phyloP scores from a whole-genome alignment of 2,329 filamentous ascomycete genomes.

The Penicillium freii region DNA sequence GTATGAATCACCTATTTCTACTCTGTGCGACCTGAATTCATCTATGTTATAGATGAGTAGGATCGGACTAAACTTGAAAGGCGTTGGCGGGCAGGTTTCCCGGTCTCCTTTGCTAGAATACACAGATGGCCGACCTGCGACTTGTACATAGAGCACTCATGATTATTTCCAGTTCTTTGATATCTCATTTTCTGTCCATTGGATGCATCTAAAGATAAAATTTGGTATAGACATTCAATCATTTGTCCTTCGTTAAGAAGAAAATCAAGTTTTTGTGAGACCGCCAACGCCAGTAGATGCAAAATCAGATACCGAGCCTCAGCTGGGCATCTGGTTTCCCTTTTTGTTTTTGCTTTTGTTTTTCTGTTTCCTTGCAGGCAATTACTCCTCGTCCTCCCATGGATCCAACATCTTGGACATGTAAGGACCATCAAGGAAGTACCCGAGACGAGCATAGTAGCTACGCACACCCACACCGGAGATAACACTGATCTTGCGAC shows the following conservation, averaged over 20 bases:
- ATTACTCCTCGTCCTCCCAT: constrained; percentile 39
- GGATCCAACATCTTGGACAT: constrained; percentile 55
- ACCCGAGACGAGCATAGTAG: constrained; percentile 91
- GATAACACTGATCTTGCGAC: constrained; percentile 91
- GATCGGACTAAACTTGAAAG: constrained; percentile 9
- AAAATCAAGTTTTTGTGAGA: constrained; percentile 18
- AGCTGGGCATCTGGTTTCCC: neutral
- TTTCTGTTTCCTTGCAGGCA: neutral
- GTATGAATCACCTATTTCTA: constrained; percentile 1
- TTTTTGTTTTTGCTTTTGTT: neutral
- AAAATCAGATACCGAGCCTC: constrained; percentile 8
- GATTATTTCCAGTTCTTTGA: constrained; percentile 12
- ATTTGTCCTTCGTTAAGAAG: constrained; percentile 23
- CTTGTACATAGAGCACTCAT: constrained; percentile 27
- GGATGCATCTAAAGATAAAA: constrained; percentile 13
- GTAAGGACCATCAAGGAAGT: constrained; percentile 89
- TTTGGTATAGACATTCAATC: constrained; percentile 26
- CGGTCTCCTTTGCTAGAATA: constrained; percentile 14
- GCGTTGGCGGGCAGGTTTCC: constrained; percentile 22
- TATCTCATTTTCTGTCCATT: constrained; percentile 8
- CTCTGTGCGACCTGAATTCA: neutral
- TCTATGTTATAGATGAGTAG: neutral
- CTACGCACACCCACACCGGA: constrained; percentile 95
- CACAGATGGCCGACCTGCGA: constrained; percentile 10
- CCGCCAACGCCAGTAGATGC: constrained; percentile 24